phyloP scores from a whole-genome alignment of 805 yeast genomes.

The Wickerhamomyces strasburgensis region DNA sequence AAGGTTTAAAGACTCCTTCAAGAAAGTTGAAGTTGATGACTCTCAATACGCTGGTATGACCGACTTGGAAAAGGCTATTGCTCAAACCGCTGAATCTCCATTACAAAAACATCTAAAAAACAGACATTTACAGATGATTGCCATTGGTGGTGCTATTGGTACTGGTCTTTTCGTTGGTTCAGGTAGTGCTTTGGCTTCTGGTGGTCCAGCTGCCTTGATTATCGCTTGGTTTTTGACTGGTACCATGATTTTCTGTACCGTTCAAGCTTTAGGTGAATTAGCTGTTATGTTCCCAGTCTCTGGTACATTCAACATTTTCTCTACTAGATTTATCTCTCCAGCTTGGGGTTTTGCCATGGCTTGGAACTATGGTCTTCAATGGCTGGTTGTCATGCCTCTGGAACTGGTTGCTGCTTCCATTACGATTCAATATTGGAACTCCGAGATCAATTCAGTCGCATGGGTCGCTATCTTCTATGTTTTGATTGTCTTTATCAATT shows the following conservation, averaged over 20 bases:
- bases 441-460: neutral
- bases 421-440: slow-evolving; percentile 45
- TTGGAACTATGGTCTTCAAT: slow-evolving; percentile 50
- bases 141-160: slow-evolving; percentile 80
- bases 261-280: slow-evolving; percentile 55
- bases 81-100: slow-evolving; percentile 11
- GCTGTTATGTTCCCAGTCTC: slow-evolving; percentile 59
- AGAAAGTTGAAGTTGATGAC: slow-evolving; percentile 8
- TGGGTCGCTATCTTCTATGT: slow-evolving; percentile 34
- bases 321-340: slow-evolving; percentile 51
- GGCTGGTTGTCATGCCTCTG: slow-evolving; percentile 45
- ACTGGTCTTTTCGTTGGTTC: slow-evolving; percentile 77
- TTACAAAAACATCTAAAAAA: slow-evolving; percentile 32
- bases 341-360: slow-evolving; percentile 61
- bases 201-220: slow-evolving; percentile 51
- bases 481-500: slow-evolving; percentile 40
- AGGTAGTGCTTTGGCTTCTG: slow-evolving; percentile 50
- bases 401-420: slow-evolving; percentile 50
- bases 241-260: slow-evolving; percentile 42
- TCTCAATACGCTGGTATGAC: slow-evolving; percentile 7
- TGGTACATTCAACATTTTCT: slow-evolving; percentile 56
- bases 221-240: slow-evolving; percentile 46
- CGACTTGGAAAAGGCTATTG: slow-evolving; percentile 1
- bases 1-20: slow-evolving; percentile 19
- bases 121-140: slow-evolving; percentile 74